These are phyloP conservation scores for Histomonas meleagridis DNA, from an alignment of 208 protist species.

Conservation along the genomic window DNA sequence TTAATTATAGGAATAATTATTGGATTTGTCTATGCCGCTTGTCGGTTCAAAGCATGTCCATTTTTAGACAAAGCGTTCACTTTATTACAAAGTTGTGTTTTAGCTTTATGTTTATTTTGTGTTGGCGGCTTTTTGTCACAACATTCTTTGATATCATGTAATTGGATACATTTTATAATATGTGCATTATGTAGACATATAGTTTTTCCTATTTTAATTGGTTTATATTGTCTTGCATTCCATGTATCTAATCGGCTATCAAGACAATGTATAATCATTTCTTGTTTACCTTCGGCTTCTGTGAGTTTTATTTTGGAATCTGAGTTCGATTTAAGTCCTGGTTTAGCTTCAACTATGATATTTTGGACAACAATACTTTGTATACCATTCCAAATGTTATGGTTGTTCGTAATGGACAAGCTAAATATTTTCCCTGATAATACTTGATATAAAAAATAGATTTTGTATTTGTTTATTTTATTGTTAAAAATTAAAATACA, in stretches of 20 bases:
- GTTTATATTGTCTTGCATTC: background rate
- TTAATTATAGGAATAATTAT: background rate
- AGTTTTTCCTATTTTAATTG: background rate
- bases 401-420: background rate
- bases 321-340: background rate
- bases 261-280: conserved; percentile 7
- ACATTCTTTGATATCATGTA: background rate
- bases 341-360: conserved; percentile 9
- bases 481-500: too few relatives aligned
- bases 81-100: too few relatives aligned
- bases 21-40: background rate
- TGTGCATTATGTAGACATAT: background rate
- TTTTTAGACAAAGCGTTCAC: too few relatives aligned
- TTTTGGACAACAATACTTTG: conserved; percentile 4
- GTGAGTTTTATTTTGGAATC: background rate
- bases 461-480: too few relatives aligned
- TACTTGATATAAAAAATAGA: too few relatives aligned
- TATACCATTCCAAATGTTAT: background rate
- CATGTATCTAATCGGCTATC: background rate
- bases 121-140: background rate
- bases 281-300: background rate
- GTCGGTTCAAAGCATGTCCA: background rate
- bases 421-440: background rate
- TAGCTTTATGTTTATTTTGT: background rate
- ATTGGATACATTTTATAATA: background rate